Evolutionary conservation across 768 basidiomycete genomes (phyloP), one percentile per base, ranked within the genome.

Genomic region (Xanthoconium stramineum): DNA sequence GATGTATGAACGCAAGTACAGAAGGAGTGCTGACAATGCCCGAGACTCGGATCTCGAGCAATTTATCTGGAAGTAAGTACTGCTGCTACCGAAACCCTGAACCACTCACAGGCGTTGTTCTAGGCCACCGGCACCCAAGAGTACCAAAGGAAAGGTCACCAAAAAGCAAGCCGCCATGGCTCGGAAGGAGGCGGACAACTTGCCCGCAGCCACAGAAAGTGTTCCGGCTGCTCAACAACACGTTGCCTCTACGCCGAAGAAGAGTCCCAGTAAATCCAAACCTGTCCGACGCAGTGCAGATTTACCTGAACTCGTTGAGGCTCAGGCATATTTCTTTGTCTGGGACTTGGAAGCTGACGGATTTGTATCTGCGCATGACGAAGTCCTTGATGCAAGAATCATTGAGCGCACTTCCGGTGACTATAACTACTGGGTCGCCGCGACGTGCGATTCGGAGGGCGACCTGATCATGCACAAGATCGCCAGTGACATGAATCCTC

Each of bases 1-100:
- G 56, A 94, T 98, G 86, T 98, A 88, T 71, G 97, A 99, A 69
- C 84, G 94, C 73, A 95, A 94, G 76, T 88, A 89, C 76, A 86
- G 79, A 63, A 76, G 63, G 49, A 83, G 82, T 62, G 89, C 91
- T 12, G 86, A 91, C 52, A 81, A 78, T 57, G 80, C 86, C 17
- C 71, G 69, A 32, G 88, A 92, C 63, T 72, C 77, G 1, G 85
- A 89, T 33, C 75, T 98, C 36, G 82, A 87, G 33, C 83, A 91
- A 65, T 91, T 98, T 65, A 83, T 89, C 20, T 89, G 86, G 82
- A 80, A 80, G 90, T 94, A 63, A 72, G 89, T 81, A 24, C 48
- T n/a, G 24, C 35, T 44, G 14, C 24, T 1, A 1, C 32, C 39
- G 36, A 36, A 54, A 33, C 29, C 33, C 28, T 36, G 45, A 20